Base-by-base conservation (phyloP, 805 yeast genomes). In the Isabelozyma pseudorhagii region DNA sequence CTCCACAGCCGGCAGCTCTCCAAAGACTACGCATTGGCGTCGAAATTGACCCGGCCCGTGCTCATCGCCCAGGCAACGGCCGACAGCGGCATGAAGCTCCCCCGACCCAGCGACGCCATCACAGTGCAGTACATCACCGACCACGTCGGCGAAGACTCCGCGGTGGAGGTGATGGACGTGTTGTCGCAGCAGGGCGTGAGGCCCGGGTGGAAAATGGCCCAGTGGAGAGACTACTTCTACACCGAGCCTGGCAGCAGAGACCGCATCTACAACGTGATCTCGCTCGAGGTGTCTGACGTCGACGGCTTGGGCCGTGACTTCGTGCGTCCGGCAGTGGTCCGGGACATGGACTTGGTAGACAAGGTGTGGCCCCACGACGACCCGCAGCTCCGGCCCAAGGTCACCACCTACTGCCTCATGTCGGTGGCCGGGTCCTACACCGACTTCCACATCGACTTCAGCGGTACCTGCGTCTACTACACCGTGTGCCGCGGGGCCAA, bases 401-500 rank as follows among this genome's bases (percentile, higher is more conserved):
- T 86, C 1, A 82, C 90, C 17, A 81, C 84, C 48, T 91, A 91
- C 63, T 85, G 96, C 53, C 72, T 91, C 40, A 91, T 91, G 96
- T 87, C 96, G 0, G 96, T 89, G 2, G 71, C 76, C 25, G 81
- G 85, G 51, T 83, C 94, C 2, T 91, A 80, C 62, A 91, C 97
- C 0, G 97, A 91, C 63, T 91, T 90, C 67, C 97, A 91, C 65
- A 74, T 91, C 41, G 97, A 91, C 64, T 91, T 91, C 64, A 94
- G 96, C 2, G 97, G 97, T 0, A 88, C 97, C 0, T 87, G 94
- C 1, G 97, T 91, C 5, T 91, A 89, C 63, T 91, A 91, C 66
- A 89, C 93, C 2, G 83, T 91, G 3, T 67, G 91, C 13, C 69
- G 77, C n/a, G 97, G 97, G 1, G 57, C 69, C 3, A 91, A 91